These are phyloP conservation scores for Chlamydomonas sp. DNA, from an alignment of 139 green algal species.

Conservation along the genomic window DNA sequence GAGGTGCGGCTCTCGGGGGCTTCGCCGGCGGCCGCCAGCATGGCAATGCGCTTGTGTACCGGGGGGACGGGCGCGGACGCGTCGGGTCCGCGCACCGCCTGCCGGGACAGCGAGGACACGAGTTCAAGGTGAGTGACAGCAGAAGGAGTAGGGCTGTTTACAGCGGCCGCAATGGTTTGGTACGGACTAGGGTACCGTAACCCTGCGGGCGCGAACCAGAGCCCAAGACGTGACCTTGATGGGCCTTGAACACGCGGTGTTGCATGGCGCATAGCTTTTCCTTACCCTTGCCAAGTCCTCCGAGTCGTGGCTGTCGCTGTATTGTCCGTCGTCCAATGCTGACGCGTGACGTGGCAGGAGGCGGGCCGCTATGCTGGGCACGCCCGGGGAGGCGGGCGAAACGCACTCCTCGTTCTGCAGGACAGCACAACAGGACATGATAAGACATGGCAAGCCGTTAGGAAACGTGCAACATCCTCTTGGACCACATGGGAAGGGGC, in stretches of 20 bases:
- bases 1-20: not conserved
- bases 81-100: not conserved
- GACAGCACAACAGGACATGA: not conserved
- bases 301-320: not conserved
- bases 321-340: not conserved
- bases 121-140: too few relatives aligned
- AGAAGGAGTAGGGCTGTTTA: too few relatives aligned
- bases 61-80: not conserved
- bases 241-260: too few relatives aligned
- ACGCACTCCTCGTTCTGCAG: slow-evolving; percentile 13
- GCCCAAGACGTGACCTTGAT: too few relatives aligned
- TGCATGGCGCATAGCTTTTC: not conserved
- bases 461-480: too few relatives aligned
- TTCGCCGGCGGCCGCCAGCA: not conserved
- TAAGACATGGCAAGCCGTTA: too few relatives aligned
- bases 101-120: too few relatives aligned
- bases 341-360: too few relatives aligned
- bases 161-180: too few relatives aligned
- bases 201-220: too few relatives aligned
- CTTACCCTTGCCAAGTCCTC: not conserved
- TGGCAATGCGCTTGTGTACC: slow-evolving; percentile 2
- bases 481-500: not conserved
- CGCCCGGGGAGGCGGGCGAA: not conserved
- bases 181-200: too few relatives aligned
- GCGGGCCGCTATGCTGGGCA: too few relatives aligned